A percentile compares a stretch with the other conserved stretches of the same genome.
These are phyloP conservation scores for Ophiosphaerella korrae DNA, from an alignment of 2,329 filamentous ascomycete genomes.

Conservation along the genomic window DNA sequence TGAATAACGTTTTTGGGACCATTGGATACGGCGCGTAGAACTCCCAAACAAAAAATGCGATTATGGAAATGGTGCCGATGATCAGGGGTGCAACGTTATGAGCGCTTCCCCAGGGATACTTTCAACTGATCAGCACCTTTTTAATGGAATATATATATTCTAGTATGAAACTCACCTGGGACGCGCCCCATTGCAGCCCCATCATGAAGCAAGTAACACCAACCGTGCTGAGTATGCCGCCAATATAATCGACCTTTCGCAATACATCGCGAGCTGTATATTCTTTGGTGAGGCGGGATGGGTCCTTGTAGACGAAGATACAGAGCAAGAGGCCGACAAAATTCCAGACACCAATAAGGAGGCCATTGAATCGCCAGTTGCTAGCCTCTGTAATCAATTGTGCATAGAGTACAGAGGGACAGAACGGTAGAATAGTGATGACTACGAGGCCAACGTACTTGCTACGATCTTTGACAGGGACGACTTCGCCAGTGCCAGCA, in stretches of 20 bases:
- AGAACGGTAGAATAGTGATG: conserved; percentile 67
- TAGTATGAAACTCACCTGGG: conserved; percentile 32
- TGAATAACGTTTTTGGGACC: conserved; percentile 46
- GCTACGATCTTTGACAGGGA: conserved; percentile 67
- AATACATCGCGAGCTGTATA: conserved; percentile 42
- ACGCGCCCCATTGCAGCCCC: conserved; percentile 44
- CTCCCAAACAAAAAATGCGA: conserved; percentile 59
- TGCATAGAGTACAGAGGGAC: conserved; percentile 65
- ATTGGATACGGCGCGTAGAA: conserved; percentile 51
- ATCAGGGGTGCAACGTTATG: conserved; percentile 62
- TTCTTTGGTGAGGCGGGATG: conserved; percentile 45
- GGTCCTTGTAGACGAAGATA: conserved; percentile 51
- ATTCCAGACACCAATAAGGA: conserved; percentile 59
- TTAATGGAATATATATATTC: conserved; percentile 31
- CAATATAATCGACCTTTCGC: conserved; percentile 39
- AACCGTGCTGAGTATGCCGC: conserved; percentile 34
- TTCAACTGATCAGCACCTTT: conserved; percentile 51
- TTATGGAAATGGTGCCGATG: conserved; percentile 55
- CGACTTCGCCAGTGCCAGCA: conserved; percentile 70
- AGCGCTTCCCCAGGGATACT: conserved; percentile 61
- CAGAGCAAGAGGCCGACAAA: conserved; percentile 59
- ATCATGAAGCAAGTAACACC: conserved; percentile 47
- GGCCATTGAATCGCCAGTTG: conserved; percentile 62
- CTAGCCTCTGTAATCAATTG: conserved; percentile 59
- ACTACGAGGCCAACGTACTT: conserved; percentile 66